Conservation (phyloP, 1,284 basidiomycete genomes). For the Neolentinus lepideus region DNA sequence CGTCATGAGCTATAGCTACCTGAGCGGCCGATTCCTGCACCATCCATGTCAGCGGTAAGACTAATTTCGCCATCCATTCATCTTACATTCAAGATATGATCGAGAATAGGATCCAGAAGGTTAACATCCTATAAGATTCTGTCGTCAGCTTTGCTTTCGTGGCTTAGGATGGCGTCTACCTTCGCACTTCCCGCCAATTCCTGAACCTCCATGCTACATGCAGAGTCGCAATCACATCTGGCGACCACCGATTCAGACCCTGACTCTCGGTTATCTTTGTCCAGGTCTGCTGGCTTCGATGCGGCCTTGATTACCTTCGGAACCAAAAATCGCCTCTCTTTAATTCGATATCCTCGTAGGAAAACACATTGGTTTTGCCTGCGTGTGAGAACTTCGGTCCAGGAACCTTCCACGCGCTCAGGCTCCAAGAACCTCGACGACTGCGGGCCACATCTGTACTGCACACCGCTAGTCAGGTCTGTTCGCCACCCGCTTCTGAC, state of each 20-base stretch:
- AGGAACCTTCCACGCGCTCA: neutral
- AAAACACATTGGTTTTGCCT: neutral
- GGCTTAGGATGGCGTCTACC: neutral
- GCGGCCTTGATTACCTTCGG: conserved; percentile 1
- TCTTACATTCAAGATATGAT: neutral
- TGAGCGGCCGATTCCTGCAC: neutral
- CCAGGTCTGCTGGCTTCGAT: neutral
- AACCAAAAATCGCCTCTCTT: conserved; percentile 1
- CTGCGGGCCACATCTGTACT: neutral
- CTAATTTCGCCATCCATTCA: too few relatives aligned
- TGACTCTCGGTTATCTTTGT: neutral
- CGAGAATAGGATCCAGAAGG: neutral
- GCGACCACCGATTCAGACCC: neutral
- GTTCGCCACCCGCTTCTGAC: neutral
- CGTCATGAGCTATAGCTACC: neutral
- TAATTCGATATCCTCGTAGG: neutral
- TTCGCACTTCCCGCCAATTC: neutral
- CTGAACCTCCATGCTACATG: neutral
- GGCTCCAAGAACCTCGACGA: neutral
- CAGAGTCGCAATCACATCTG: neutral
- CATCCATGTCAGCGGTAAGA: too few relatives aligned
- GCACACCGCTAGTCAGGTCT: neutral
- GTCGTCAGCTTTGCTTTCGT: neutral
- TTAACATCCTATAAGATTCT: neutral
- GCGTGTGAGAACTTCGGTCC: neutral